A percentile compares a stretch with the other conserved stretches of the same genome.
Evolutionary conservation across 2,329 filamentous ascomycete genomes (phyloP).

Genomic region (Rutstroemia sp.): DNA sequence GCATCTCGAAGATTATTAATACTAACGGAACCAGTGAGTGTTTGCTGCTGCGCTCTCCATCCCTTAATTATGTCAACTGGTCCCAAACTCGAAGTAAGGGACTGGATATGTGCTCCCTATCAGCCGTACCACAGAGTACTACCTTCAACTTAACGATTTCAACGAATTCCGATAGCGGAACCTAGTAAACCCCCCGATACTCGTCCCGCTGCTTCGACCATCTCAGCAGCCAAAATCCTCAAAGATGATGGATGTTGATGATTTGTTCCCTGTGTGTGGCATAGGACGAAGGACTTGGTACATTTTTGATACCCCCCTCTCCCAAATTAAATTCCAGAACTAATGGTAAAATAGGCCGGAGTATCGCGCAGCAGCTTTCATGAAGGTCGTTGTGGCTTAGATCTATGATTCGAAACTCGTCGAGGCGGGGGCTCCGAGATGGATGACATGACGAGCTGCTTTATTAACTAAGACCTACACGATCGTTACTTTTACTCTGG

Average conservation of each 20-base stretch:
- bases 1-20: background rate
- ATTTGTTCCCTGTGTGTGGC: constrained; percentile 1
- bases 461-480: no score
- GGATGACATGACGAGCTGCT: background rate
- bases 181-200: background rate
- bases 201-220: background rate
- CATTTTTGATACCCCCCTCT: background rate
- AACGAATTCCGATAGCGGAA: background rate
- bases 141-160: background rate
- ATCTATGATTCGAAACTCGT: background rate
- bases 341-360: background rate
- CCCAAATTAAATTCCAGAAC: background rate
- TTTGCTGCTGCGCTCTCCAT: background rate
- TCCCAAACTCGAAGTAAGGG: background rate
- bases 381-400: background rate
- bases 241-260: background rate
- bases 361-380: constrained; percentile 3
- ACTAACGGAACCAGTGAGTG: background rate
- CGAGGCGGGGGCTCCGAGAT: background rate
- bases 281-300: background rate
- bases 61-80: background rate
- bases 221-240: background rate
- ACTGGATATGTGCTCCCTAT: constrained; percentile 4
- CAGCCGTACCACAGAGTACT: background rate
- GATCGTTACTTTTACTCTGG: no score